Conservation (phyloP, 116 monocot species). For the Posidonia oceanica region DNA sequence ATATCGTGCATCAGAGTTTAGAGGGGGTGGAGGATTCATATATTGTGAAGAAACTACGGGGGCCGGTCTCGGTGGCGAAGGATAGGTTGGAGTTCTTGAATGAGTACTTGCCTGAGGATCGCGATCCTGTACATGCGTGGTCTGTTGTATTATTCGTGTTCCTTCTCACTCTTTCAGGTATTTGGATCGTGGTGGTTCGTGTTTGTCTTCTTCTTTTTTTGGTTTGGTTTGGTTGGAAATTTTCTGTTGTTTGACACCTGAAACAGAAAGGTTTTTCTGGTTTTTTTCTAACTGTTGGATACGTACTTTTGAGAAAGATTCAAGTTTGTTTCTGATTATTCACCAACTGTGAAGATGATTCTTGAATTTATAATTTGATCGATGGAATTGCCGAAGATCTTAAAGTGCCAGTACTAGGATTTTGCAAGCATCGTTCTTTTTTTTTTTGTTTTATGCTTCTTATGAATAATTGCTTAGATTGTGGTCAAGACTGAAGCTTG, state of each 20-base stretch:
- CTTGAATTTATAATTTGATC: too few species aligned
- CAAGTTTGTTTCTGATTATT: too few species aligned
- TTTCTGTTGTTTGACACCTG: not conserved
- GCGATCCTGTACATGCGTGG: constrained; percentile 75
- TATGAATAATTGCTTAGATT: too few species aligned
- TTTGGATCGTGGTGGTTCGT: not conserved
- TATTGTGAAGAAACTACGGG: constrained; percentile 34
- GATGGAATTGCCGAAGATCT: too few species aligned
- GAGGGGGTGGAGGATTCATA: constrained; percentile 55
- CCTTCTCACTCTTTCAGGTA: constrained; percentile 59
- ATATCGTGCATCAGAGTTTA: constrained; percentile 58
- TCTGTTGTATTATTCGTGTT: constrained; percentile 57
- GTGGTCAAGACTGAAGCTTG: too few species aligned
- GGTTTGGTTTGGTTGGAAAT: not conserved
- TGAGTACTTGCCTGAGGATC: constrained; percentile 95
- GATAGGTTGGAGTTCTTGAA: constrained; percentile 66
- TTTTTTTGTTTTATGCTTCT: too few species aligned
- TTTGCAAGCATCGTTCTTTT: too few species aligned
- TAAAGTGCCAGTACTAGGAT: too few species aligned
- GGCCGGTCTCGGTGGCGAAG: constrained; percentile 22
- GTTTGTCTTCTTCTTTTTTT: not conserved
- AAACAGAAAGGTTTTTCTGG: too few species aligned
- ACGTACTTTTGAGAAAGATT: too few species aligned
- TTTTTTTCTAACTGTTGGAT: too few species aligned
- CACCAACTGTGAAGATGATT: too few species aligned